Evolutionary conservation across 2,329 filamentous ascomycete genomes (phyloP).

Genomic region (Sclerotinia nivalis): DNA sequence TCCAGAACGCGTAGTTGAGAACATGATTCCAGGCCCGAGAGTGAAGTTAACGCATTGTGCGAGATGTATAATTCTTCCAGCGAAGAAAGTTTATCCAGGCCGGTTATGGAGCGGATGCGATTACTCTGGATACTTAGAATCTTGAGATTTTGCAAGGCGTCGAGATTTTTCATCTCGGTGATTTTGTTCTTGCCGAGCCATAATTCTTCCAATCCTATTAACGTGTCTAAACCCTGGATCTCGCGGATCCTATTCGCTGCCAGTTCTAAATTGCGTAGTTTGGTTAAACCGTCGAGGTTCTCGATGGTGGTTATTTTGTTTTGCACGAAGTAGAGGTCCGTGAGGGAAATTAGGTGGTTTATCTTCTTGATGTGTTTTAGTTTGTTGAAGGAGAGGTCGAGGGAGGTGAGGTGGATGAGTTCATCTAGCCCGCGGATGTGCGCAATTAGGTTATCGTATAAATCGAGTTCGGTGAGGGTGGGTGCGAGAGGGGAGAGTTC

Average conservation of each 20-base stretch:
- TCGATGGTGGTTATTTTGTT: conserved; percentile 93
- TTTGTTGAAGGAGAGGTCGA: conserved; percentile 98
- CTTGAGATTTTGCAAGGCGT: conserved; percentile 73
- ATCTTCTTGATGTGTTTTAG: conserved; percentile 97
- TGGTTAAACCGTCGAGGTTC: conserved; percentile 71
- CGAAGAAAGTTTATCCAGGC: conserved; percentile 69
- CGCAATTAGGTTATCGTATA: conserved; percentile 94
- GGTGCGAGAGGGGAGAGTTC: conserved; percentile 66
- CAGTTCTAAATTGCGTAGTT: conserved; percentile 82
- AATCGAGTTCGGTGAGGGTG: conserved; percentile 79
- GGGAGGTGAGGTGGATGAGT: conserved; percentile 70
- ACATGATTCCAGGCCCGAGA: conserved; percentile 69
- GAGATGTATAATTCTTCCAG: conserved; percentile 95
- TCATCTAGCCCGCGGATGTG: conserved; percentile 83
- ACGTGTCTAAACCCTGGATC: conserved; percentile 78
- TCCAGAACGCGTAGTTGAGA: conserved; percentile 75
- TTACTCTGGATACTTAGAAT: conserved; percentile 96
- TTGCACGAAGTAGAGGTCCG: conserved; percentile 87
- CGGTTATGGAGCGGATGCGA: conserved; percentile 76
- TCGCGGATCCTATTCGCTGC: conserved; percentile 90
- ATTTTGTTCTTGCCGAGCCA: conserved; percentile 99
- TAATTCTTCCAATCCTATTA: conserved; percentile 79
- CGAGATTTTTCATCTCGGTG: conserved; percentile 74
- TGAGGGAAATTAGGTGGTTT: conserved; percentile 72
- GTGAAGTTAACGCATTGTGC: conserved; percentile 81